Base-by-base conservation (phyloP, 176 grass and related monocot genomes). In the Oryza rufipogon region DNA sequence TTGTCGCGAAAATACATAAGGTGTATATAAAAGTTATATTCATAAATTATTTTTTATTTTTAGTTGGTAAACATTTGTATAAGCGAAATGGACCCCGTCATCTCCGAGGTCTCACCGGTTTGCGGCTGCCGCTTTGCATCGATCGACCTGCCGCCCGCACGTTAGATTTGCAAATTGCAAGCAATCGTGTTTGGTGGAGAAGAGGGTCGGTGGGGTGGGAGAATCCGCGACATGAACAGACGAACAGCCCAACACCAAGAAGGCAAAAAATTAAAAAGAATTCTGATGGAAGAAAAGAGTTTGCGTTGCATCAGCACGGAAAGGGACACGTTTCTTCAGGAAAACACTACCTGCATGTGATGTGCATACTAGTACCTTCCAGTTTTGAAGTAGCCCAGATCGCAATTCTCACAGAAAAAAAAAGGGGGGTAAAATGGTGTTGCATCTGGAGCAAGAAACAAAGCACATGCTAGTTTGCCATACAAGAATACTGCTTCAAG, bases 261-360 rank as follows among this genome's bases (percentile, higher is more conserved):
- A 58, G 20, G 4, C 34, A 34, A 56, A 19, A 56, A 0, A 7
- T 38, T 4, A 0, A 65, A 52, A 68, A 17, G 14, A 3, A 1
- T 3, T 11, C 1, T 23, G 15, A 47, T 61, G 30, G 70, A 7
- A 44, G 7, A 36, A 52, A 13, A 0, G 74, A 11, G 28, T 28
- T n/a, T 0, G 72, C 72, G 16, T 65, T 72, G 88, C 88, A 72
- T 11, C 44, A 78, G 44, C 77, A 89, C 78, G 78, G 3, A 89
- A 89, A 82, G 68, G 81, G 54, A 1, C 20, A 41, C 22, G 8
- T 81, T 89, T 12, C 72, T 45, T 81, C 1, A 8, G 19, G 38
- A 38, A 7, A 6, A 77, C 75, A 88, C 80, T 36, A 54, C 66
- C 54, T 10, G 30, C 41, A 28, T 30, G 60, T 11, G 61, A 41